A percentile compares a stretch with the other conserved stretches of the same genome.
phyloP scores from a whole-genome alignment of 805 yeast species.

The Candida ovalis region DNA sequence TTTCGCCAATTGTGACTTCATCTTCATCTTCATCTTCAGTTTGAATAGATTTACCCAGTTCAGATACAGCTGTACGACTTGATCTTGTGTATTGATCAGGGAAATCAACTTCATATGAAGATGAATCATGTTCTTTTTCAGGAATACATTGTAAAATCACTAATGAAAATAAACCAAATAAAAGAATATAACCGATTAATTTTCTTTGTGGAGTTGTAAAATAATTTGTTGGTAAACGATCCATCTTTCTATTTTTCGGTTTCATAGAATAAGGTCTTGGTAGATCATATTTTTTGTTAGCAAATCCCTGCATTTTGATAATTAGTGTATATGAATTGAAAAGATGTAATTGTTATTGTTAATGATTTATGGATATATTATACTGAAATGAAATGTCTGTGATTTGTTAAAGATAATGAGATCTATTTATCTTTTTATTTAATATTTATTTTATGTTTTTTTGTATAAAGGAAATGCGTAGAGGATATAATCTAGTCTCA shows the following conservation, averaged over 20 bases:
- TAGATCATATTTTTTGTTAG: conserved; percentile 29
- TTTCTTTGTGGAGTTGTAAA: conserved; percentile 49
- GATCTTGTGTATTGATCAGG: conserved; percentile 3
- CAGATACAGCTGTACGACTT: background rate
- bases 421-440: too few species aligned
- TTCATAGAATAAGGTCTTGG: conserved; percentile 42
- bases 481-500: too few species aligned
- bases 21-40: background rate
- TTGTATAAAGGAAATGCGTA: too few species aligned
- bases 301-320: conserved; percentile 31
- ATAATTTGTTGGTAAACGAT: conserved; percentile 21
- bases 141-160: conserved; percentile 29
- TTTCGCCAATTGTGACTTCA: background rate
- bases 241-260: conserved; percentile 26
- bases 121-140: conserved; percentile 20
- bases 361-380: too few species aligned
- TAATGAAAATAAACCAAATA: conserved; percentile 32
- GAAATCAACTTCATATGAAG: conserved; percentile 19
- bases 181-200: conserved; percentile 34
- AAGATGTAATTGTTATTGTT: too few species aligned
- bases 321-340: background rate
- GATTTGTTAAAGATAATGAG: too few species aligned
- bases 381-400: too few species aligned
- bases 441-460: too few species aligned
- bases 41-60: background rate